Evolutionary conservation across 306 rosid genomes (phyloP), one percentile per base, ranked within the genome.

Genomic region (Gastrolobium villosum): DNA sequence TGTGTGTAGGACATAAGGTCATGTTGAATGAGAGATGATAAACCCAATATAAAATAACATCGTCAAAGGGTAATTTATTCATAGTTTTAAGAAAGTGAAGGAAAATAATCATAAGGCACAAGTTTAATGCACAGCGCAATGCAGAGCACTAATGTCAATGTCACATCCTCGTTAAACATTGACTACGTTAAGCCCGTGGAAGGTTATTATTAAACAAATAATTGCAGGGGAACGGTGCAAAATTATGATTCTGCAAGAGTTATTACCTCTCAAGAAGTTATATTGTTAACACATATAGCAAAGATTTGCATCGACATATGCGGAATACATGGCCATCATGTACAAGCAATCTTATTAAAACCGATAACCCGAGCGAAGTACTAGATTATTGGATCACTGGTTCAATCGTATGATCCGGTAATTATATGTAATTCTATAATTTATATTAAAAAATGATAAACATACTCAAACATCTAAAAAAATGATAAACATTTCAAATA

Each of bases 31-130:
- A n/a, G n/a, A n/a, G n/a, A n/a, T n/a, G n/a, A n/a, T n/a, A n/a
- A n/a, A n/a, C n/a, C n/a, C n/a, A 46, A 14, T 37, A 53, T 67
- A 67, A 76, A 64, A 72, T 72, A 76, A 37, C 70, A 5, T 60
- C 77, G 79, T 54, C 83, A 65, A 67, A 45, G 75, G 71, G 67
- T 84, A 70, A 66, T 74, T 62, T 35, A 53, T 53, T 36, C 61
- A 11, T 67, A 7, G 32, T 57, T 45, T 56, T 13, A 30, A 46
- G 65, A 31, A 78, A 78, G 61, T 35, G 57, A 74, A 34, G 76
- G 57, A 50, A 39, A 3, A 50, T 44, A 70, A 9, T 50, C 36
- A 10, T 6, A 69, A 79, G 35, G 50, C 52, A 36, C 36, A 14
- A 48, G n/a, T 32, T 72, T 32, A 65, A 53, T 31, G 52, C 39